phyloP scores from a whole-genome alignment of 352 stramenopile species.

The Globisporangium ultimum region DNA sequence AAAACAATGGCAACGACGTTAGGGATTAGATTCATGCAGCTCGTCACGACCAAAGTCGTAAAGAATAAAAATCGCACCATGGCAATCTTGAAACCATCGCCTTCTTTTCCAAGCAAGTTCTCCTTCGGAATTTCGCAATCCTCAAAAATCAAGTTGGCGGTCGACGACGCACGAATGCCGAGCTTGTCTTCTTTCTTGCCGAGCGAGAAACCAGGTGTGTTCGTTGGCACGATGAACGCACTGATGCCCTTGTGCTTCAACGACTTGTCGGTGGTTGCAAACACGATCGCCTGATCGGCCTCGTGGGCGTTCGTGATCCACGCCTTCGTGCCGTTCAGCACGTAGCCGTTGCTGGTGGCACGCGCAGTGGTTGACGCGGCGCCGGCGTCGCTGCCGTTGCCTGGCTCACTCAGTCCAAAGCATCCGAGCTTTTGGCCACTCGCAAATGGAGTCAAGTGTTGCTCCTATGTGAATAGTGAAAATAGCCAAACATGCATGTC shows the following conservation, averaged over 20 bases:
- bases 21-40: too few species aligned
- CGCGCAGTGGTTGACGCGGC: constrained; percentile 92
- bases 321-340: constrained; percentile 96
- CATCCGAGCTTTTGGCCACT: constrained; percentile 91
- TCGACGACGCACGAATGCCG: constrained; percentile 96
- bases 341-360: constrained; percentile 83
- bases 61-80: constrained; percentile 27
- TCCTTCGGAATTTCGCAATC: constrained; percentile 90
- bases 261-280: constrained; percentile 97
- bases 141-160: constrained; percentile 96
- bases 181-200: constrained; percentile 98
- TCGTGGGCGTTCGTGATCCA: constrained; percentile 97
- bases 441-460: constrained; percentile 88
- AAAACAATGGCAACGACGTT: neutral
- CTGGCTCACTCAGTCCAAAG: constrained; percentile 93
- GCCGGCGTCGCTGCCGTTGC: constrained; percentile 93
- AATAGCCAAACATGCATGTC: neutral
- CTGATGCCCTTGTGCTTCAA: constrained; percentile 96
- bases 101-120: constrained; percentile 79
- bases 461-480: constrained; percentile 29
- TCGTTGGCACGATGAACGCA: constrained; percentile 93
- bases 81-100: constrained; percentile 89
- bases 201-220: constrained; percentile 91
- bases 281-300: constrained; percentile 92
- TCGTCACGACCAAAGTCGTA: neutral